Evolutionary conservation across 78 protist genomes (phyloP).

Genomic region (Mantamonas sphyraenae): DNA sequence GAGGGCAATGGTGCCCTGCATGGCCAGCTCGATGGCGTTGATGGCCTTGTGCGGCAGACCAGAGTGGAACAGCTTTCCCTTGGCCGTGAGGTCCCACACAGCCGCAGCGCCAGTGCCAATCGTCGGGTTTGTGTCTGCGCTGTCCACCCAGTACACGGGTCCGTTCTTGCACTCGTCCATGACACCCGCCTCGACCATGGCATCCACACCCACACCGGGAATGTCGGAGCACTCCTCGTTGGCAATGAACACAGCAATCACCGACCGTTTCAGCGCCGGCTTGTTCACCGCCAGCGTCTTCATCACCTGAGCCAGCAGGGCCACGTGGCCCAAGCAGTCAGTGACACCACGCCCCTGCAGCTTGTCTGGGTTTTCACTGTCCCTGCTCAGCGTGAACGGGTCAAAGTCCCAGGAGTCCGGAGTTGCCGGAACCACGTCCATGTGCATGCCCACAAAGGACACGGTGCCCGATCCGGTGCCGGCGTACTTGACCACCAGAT

Average conservation of each 20-base stretch:
- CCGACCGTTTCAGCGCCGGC: slow-evolving; percentile 7
- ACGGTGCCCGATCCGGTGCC: no score
- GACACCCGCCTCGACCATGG: background rate
- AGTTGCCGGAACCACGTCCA: slow-evolving; percentile 20
- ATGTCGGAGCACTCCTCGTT: slow-evolving; percentile 11
- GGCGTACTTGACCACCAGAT: no score
- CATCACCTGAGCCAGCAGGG: slow-evolving; percentile 7
- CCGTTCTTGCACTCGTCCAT: background rate
- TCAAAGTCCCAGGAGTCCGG: slow-evolving; percentile 4
- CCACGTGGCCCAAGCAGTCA: slow-evolving; percentile 21
- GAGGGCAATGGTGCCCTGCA: background rate
- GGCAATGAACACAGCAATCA: background rate
- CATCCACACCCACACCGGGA: slow-evolving; percentile 6
- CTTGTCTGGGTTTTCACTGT: slow-evolving; percentile 5
- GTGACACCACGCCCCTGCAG: slow-evolving; percentile 14
- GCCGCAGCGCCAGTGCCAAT: background rate
- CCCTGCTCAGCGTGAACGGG: slow-evolving; percentile 8
- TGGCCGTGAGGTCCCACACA: slow-evolving; percentile 5
- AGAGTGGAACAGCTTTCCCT: slow-evolving; percentile 19
- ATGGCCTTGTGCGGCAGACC: slow-evolving; percentile 8
- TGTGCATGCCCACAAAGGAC: slow-evolving; percentile 19
- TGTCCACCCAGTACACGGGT: background rate
- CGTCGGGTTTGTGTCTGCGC: background rate
- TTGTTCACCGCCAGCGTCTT: background rate
- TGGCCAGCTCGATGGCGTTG: slow-evolving; percentile 9